Percentiles rank a stretch among this genome's conserved stretches.
Evolutionary conservation across 2,329 filamentous ascomycete genomes (phyloP).

Genomic region (Penicillium sp.): DNA sequence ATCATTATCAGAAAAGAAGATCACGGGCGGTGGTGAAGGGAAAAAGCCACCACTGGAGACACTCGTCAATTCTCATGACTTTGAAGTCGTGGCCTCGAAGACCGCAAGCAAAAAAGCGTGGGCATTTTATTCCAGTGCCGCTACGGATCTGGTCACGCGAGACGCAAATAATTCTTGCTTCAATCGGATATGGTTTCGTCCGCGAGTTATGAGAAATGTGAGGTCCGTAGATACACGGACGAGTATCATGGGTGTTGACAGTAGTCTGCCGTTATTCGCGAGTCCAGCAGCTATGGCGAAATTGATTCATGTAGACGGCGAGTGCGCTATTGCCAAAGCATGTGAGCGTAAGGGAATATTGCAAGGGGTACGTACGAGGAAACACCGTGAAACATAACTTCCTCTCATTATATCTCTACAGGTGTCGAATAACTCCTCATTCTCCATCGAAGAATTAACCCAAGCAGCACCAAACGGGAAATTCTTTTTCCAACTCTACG

Average conservation of each 20-base stretch:
- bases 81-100: conserved; percentile 53
- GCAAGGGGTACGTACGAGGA: conserved; percentile 44
- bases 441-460: conserved; percentile 53
- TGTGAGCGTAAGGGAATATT: conserved; percentile 52
- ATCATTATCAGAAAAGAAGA: conserved; percentile 27
- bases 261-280: conserved; percentile 58
- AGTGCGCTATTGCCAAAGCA: conserved; percentile 54
- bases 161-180: conserved; percentile 54
- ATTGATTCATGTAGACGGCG: conserved; percentile 62
- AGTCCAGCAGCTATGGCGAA: conserved; percentile 63
- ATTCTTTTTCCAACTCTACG: conserved; percentile 56
- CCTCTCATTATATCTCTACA: conserved; percentile 14
- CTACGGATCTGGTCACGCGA: conserved; percentile 59
- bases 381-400: not conserved
- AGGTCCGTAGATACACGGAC: conserved; percentile 48
- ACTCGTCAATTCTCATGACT: conserved; percentile 59
- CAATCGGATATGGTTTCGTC: conserved; percentile 56
- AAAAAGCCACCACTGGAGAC: conserved; percentile 51
- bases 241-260: conserved; percentile 52
- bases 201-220: conserved; percentile 57
- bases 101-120: conserved; percentile 61
- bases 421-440: conserved; percentile 61
- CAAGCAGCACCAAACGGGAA: conserved; percentile 36
- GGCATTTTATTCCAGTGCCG: conserved; percentile 65
- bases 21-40: conserved; percentile 15